Base-by-base conservation (phyloP, 106 monocot genomes). In the Dactylorhiza incarnata region DNA sequence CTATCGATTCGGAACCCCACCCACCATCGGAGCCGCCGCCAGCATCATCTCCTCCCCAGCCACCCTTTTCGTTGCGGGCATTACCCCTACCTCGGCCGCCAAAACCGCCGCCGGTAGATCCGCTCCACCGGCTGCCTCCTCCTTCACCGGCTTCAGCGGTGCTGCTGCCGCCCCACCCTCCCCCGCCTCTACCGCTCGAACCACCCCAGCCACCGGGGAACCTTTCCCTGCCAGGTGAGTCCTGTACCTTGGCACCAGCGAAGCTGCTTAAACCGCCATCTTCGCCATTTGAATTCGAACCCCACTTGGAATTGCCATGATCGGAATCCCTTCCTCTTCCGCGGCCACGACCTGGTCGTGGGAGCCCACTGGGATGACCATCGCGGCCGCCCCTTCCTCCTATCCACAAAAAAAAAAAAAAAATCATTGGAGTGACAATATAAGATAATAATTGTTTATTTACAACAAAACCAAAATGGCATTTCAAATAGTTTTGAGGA, bases 341-440 rank as follows among this genome's bases (percentile, higher is more conserved):
- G 48, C 81, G 86, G 6, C 88, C 86, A 49, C 83, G 81, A 1
- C 92, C 82, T n/a, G 81, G 86, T 23, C 84, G 54, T 20, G 83
- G 90, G 19, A 76, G 58, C 20, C 94, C 86, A 68, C 86, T 89
- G 13, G 82, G 80, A 80, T 84, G 88, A 9, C 80, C 80, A 74
- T 91, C 91, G 43, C 84, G 77, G 15, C 85, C 80, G 13, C 73
- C 80, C 80, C 91, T 78, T 6, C 87, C 86, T 59, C 89, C 96
- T 93, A 76, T 45, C 82, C 56, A 54, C 7, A 59, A 50, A 79
- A 2, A 11, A 69, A 10, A 5, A 5, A 7, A 69, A 69, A 65
- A 29, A 65, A 65, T 37, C 37, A 37, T 37, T 37, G 37, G 37
- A 37, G 37, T 37, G 37, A 37, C 1, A 37, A 37, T 26, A 24